Evolutionary conservation across 192 early-diverging fungal genomes (phyloP).

Genomic region (Backusella liffmaniae): DNA sequence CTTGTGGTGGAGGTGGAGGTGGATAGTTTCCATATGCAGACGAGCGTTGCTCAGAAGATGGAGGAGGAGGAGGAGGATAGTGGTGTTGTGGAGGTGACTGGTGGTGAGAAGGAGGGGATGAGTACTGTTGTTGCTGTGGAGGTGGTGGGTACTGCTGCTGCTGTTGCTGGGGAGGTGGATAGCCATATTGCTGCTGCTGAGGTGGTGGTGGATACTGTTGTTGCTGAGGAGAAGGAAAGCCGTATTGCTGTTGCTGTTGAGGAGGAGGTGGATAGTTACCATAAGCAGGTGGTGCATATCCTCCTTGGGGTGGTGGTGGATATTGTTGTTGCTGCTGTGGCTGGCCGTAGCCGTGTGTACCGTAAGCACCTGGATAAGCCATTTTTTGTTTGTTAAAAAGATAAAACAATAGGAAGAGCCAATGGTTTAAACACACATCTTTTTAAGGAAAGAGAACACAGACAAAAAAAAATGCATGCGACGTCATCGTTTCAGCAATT

Average conservation of each 20-base stretch:
- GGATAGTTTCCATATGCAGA: background rate
- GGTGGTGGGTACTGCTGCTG: background rate
- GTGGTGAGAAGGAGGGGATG: background rate
- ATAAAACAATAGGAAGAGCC: background rate
- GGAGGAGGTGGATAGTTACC: background rate
- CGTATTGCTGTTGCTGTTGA: background rate
- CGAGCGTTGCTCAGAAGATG: background rate
- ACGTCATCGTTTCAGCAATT: background rate
- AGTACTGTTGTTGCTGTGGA: background rate
- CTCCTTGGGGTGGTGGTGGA: background rate
- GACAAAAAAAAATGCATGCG: background rate
- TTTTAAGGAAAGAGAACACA: background rate
- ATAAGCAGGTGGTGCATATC: background rate
- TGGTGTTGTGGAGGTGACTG: background rate
- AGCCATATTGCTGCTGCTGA: background rate
- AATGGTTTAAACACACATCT: background rate
- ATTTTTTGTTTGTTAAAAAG: constrained; percentile 3
- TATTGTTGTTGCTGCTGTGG: background rate
- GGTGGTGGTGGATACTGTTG: background rate
- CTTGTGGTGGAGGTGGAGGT: background rate
- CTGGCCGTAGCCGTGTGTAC: constrained; percentile 25
- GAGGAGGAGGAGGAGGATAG: background rate
- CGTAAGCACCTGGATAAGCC: constrained; percentile 30
- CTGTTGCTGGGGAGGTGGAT: background rate
- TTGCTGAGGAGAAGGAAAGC: background rate